These are phyloP conservation scores for Claviceps citrina DNA, from an alignment of 2,329 filamentous ascomycete species.

Conservation along the genomic window DNA sequence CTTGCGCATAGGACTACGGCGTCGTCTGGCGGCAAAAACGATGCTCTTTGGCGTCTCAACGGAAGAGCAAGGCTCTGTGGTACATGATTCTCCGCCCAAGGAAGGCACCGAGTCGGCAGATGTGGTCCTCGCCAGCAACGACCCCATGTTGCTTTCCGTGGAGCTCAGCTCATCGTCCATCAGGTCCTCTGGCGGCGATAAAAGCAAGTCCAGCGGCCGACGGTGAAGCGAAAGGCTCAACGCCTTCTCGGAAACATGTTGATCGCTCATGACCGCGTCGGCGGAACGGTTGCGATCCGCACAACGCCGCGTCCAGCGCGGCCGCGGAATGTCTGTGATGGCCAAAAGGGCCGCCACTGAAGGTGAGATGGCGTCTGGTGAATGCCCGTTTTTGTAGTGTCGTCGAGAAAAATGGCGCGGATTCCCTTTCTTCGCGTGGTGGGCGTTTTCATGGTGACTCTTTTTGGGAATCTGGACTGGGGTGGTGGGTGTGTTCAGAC, in stretches of 20 bases:
- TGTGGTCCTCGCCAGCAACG: conserved; percentile 35
- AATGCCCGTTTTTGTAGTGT: conserved; percentile 28
- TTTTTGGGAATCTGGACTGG: conserved; percentile 40
- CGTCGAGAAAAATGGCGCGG: conserved; percentile 22
- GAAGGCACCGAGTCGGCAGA: conserved; percentile 49
- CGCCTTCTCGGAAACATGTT: conserved; percentile 42
- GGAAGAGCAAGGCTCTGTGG: conserved; percentile 33
- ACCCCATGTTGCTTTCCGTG: conserved; percentile 38
- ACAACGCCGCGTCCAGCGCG: conserved; percentile 15
- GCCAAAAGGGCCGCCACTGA: conserved; percentile 47
- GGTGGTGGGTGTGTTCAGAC: conserved; percentile 25
- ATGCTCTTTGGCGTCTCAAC: conserved; percentile 33
- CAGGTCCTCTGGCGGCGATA: conserved; percentile 44
- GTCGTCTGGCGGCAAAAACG: conserved; percentile 15
- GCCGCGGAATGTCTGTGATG: conserved; percentile 43
- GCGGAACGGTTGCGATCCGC: conserved; percentile 29
- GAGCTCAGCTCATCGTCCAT: conserved; percentile 32
- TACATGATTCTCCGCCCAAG: conserved; percentile 37
- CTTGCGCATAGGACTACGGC: conserved; percentile 26
- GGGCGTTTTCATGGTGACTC: conserved; percentile 21
- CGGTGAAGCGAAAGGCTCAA: conserved; percentile 37
- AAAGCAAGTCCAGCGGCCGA: conserved; percentile 42
- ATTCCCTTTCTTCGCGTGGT: conserved; percentile 23
- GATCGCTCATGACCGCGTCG: conserved; percentile 38
- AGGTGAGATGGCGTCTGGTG: conserved; percentile 39